A percentile compares a stretch with the other conserved stretches of the same genome.
Conservation (phyloP, 768 basidiomycete species). For the Psilocybe sp. region DNA sequence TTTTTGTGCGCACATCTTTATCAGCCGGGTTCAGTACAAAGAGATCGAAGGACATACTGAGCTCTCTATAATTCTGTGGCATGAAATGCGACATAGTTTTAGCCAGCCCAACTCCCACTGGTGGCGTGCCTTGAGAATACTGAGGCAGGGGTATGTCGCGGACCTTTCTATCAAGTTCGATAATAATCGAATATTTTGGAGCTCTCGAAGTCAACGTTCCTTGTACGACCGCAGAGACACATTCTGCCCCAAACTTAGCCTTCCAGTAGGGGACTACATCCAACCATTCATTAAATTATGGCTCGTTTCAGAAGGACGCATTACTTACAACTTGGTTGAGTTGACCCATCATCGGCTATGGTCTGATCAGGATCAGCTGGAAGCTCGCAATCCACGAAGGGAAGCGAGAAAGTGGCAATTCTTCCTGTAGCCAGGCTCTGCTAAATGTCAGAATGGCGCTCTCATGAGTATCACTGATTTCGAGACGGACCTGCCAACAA, state of each 20-base stretch:
- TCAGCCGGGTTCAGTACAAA: neutral
- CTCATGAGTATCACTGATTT: neutral
- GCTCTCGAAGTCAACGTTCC: conserved; percentile 64
- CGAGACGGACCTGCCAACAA: conserved; percentile 60
- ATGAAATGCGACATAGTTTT: conserved; percentile 74
- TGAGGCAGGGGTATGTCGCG: conserved; percentile 66
- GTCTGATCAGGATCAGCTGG: conserved; percentile 59
- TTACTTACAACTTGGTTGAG: conserved; percentile 57
- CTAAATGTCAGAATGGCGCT: neutral
- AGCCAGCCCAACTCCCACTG: conserved; percentile 47
- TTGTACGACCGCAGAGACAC: conserved; percentile 66
- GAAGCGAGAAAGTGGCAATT: conserved; percentile 64
- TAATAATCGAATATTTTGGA: conserved; percentile 58
- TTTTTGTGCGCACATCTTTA: conserved; percentile 19
- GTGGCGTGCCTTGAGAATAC: conserved; percentile 52
- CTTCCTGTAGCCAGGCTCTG: conserved; percentile 72
- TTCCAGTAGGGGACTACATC: conserved; percentile 65
- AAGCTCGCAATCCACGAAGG: conserved; percentile 71
- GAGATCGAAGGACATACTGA: conserved; percentile 42
- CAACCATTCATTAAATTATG: neutral
- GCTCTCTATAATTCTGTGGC: conserved; percentile 70
- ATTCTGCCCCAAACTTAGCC: conserved; percentile 63
- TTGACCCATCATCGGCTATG: conserved; percentile 54
- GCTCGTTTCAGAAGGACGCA: neutral
- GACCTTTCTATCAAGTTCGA: conserved; percentile 65